Base-by-base conservation (phyloP, 2,329 filamentous ascomycete species). In the Podosphaera fusca region DNA sequence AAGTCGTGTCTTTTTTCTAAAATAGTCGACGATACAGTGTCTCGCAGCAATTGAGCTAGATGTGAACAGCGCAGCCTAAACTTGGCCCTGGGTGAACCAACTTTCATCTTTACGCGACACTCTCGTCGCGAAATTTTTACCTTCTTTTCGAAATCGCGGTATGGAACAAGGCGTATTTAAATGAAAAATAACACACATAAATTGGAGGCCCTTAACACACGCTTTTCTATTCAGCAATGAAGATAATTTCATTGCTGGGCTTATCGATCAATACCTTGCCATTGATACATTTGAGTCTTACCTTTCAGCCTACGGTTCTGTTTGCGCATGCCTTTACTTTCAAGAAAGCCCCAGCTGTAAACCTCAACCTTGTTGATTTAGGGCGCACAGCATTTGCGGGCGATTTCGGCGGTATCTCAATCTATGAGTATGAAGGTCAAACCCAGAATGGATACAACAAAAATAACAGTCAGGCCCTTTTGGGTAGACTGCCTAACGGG, bases 341-440 rank as follows among this genome's bases (percentile, higher is more conserved):
- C 68, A 77, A 73, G 51, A 69, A 78, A 12, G 75, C 80, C 45
- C 80, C 86, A 2, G 73, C 79, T 12, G 74, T 85, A 58, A 81
- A 89, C 65, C 78, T 98, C 67, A 85, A 94, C 67, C 76, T 95
- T 12, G 36, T 59, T 78, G 73, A 81, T 58, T 74, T 98, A 40
- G 92, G 92, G 58, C 80, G 85, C 64, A 82, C 95, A 62, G 88
- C 85, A 57, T 76, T 98, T 59, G 84, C 81, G 1, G 92, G 92
- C 64, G 83, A 95, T 70, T 98, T 95, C 68, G 81, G 86, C 65
- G 87, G 88, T 57, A 85, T 96, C 64, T 95, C 92, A 10, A 73
- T 95, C 45, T 96, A 92, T 72, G 75, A 89, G 67, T 96, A 82
- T 65, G 75, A 84, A 65, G 86, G 84, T 60, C 90, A 98, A 68